Base-by-base conservation (phyloP, 495 filamentous ascomycete species). In the Aspergillus kassunensis region DNA sequence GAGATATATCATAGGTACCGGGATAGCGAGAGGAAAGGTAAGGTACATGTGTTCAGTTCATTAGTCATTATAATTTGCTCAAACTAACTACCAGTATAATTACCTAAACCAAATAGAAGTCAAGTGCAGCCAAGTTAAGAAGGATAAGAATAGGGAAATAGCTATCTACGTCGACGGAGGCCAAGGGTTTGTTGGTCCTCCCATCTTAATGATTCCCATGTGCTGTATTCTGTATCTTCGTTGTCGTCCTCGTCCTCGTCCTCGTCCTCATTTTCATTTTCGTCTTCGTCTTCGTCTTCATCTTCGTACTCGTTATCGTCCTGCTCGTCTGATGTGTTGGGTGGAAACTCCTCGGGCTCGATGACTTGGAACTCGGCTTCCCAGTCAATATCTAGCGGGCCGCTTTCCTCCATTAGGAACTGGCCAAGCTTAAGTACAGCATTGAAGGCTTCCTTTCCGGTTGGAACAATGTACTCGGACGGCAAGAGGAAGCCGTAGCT, bases 401-500 rank as follows among this genome's bases (percentile, higher is more conserved):
- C 34, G 16, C 64, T 57, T 6, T 74, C 69, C 4, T 65, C 68
- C 42, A 87, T 71, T 39, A 93, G 68, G 61, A 87, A 95, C 44
- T 85, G 78, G 0, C 89, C 90, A 55, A 96, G 83, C 54, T 89
- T 88, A 55, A 90, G 76, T 31, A 96, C 71, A 0, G 90, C 88
- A 41, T 86, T 83, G 58, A 91, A 84, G 18, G 89, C 76, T 65
- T 98, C 93, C 67, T 89, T 82, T 2, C 93, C 93, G 0, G 90
- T 92, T 0, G 93, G 92, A 4, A 96, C 67, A 45, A 98, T 98
- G 54, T 96, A 78, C 50, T 91, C 86, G 29, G 80, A 83, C 0
- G 93, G 93, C 8, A 98, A 75, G 41, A 98, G 72, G 60, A 97
- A 98, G 0, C 93, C 93, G 65, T 97, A 97, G 67, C 83, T 93